phyloP scores from a whole-genome alignment of 331 rosid species.

The Stylosanthes scabra region DNA sequence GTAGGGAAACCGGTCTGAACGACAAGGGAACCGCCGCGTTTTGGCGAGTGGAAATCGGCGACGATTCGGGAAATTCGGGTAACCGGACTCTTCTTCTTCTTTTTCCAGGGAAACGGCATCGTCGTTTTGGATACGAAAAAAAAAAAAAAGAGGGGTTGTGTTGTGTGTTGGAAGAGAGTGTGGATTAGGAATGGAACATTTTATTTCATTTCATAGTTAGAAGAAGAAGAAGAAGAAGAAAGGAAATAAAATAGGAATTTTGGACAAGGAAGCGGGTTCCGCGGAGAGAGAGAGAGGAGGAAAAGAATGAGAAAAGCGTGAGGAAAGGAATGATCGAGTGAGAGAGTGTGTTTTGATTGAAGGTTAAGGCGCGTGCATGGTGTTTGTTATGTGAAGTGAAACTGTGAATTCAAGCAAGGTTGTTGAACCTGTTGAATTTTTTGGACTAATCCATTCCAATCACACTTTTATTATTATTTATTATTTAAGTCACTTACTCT shows the following conservation, averaged over 20 bases:
- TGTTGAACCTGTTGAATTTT: background rate
- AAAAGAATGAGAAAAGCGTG: background rate
- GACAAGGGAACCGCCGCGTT: constrained; percentile 72
- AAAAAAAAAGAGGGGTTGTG: background rate
- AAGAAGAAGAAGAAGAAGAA: background rate
- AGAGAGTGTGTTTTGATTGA: background rate
- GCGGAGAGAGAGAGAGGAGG: constrained; percentile 2
- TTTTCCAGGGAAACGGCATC: constrained; percentile 94
- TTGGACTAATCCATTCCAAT: background rate
- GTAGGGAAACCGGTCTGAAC: constrained; percentile 94
- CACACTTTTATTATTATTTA: background rate
- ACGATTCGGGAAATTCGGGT: constrained; percentile 72
- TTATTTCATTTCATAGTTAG: too few species aligned
- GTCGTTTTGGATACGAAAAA: background rate
- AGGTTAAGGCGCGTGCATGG: background rate
- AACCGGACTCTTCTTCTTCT: constrained; percentile 63
- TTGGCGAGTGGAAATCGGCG: constrained; percentile 81
- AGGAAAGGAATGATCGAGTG: background rate
- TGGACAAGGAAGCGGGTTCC: constrained; percentile 21
- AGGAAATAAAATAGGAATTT: background rate
- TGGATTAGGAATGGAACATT: constrained; percentile 6
- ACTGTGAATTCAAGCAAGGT: background rate
- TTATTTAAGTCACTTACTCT: too few species aligned
- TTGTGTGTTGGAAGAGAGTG: background rate
- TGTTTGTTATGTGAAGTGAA: background rate